Conservation (phyloP, 2,329 filamentous ascomycete genomes). For the Diaporthe sp. region DNA sequence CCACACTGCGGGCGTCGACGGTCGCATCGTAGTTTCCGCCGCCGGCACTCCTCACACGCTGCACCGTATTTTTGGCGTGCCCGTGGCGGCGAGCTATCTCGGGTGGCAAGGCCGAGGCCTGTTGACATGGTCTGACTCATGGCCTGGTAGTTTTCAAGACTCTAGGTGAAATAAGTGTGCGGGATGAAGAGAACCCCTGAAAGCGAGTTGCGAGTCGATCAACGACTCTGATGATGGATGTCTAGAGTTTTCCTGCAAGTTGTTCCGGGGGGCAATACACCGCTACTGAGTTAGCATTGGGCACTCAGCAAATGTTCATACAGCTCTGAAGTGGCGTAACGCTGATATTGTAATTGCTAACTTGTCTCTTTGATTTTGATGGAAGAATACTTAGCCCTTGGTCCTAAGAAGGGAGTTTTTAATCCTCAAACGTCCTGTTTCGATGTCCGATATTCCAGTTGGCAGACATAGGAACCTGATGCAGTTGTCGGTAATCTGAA, state of each 20-base stretch:
- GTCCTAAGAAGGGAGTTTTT: background rate
- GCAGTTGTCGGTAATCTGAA: background rate
- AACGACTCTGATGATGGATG: background rate
- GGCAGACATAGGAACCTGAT: background rate
- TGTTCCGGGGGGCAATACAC: too few relatives aligned
- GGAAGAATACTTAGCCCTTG: background rate
- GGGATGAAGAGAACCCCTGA: background rate
- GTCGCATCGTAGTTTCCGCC: slow-evolving; percentile 6
- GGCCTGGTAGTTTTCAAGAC: background rate
- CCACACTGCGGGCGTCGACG: background rate
- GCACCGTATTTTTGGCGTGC: background rate
- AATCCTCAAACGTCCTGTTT: background rate
- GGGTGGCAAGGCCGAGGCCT: background rate
- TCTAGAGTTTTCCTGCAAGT: background rate
- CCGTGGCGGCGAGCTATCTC: background rate
- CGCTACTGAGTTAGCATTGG: background rate
- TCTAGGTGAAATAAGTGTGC: too few relatives aligned
- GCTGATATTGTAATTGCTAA: background rate
- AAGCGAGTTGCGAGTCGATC: background rate
- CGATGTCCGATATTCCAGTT: background rate
- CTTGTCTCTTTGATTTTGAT: background rate
- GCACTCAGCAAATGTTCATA: too few relatives aligned
- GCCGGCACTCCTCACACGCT: background rate
- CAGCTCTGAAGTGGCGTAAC: background rate
- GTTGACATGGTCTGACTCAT: background rate